phyloP scores from a whole-genome alignment of 176 grass and related monocot species.

The Chrysopogon serrulatus region DNA sequence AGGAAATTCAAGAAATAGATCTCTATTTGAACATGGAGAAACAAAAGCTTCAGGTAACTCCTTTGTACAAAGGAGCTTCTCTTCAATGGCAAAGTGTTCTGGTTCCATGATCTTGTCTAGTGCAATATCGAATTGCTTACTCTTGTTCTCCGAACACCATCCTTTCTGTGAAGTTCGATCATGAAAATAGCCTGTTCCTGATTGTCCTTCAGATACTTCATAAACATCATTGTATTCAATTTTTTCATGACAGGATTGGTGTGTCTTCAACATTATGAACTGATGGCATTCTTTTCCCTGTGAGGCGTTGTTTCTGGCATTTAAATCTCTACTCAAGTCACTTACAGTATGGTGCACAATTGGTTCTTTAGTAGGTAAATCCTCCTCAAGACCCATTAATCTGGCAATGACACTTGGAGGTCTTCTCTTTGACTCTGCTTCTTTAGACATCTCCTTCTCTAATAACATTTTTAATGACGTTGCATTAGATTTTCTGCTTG shows the following conservation, averaged over 20 bases:
- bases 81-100: conserved; percentile 32
- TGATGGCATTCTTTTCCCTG: conserved; percentile 4
- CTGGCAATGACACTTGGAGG: conserved; percentile 58
- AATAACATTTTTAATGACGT: conserved; percentile 85
- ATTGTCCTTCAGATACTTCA: conserved; percentile 51
- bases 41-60: conserved; percentile 59
- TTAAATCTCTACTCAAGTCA: neutral
- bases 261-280: conserved; percentile 17
- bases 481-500: conserved; percentile 45
- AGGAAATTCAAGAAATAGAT: conserved; percentile 63
- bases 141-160: conserved; percentile 30
- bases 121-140: conserved; percentile 31
- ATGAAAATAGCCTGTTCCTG: conserved; percentile 14
- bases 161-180: conserved; percentile 30
- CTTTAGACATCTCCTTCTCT: conserved; percentile 73
- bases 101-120: conserved; percentile 47
- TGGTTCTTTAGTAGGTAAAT: conserved; percentile 46
- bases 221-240: conserved; percentile 50
- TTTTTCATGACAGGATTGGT: conserved; percentile 20
- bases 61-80: conserved; percentile 42
- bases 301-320: conserved; percentile 5
- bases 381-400: conserved; percentile 94
- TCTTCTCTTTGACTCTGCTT: conserved; percentile 51
- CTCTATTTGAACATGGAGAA: conserved; percentile 65
- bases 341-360: conserved; percentile 14